These are phyloP conservation scores for Karstenula rhodostoma DNA, from an alignment of 2,329 filamentous ascomycete genomes.

Conservation along the genomic window DNA sequence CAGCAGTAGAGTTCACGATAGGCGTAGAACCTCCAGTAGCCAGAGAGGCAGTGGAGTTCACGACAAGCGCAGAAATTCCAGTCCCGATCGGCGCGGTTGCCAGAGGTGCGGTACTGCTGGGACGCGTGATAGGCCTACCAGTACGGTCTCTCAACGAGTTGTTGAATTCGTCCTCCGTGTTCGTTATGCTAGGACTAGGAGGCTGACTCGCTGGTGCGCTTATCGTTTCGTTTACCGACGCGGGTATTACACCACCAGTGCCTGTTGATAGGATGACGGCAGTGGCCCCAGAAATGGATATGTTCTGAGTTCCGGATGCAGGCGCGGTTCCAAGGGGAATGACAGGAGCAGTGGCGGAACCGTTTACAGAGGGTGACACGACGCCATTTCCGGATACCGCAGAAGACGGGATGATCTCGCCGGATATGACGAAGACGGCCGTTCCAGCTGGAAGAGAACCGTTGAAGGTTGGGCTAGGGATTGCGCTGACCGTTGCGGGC, in stretches of 20 bases:
- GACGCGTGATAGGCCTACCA: constrained; percentile 8
- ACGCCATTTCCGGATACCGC: constrained; percentile 20
- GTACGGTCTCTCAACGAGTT: constrained; percentile 14
- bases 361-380: constrained; percentile 18
- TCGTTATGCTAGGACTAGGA: constrained; percentile 9
- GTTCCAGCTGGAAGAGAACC: constrained; percentile 17
- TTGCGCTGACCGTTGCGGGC: constrained; percentile 9
- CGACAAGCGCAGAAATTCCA: not conserved
- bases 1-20: constrained; percentile 3
- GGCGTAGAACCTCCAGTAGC: not conserved
- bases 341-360: not conserved
- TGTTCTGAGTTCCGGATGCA: constrained; percentile 15
- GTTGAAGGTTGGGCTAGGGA: constrained; percentile 17
- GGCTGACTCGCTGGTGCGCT: constrained; percentile 18
- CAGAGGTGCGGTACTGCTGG: constrained; percentile 1
- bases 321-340: constrained; percentile 7
- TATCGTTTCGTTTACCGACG: constrained; percentile 16
- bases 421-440: constrained; percentile 8
- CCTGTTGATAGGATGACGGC: constrained; percentile 14
- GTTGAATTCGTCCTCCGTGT: constrained; percentile 3
- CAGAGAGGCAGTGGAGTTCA: not conserved
- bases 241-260: constrained; percentile 8
- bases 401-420: constrained; percentile 14
- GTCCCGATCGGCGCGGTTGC: constrained; percentile 1
- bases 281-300: constrained; percentile 17